Conservation (phyloP, 306 rosid species). For the Purshia tridentata region DNA sequence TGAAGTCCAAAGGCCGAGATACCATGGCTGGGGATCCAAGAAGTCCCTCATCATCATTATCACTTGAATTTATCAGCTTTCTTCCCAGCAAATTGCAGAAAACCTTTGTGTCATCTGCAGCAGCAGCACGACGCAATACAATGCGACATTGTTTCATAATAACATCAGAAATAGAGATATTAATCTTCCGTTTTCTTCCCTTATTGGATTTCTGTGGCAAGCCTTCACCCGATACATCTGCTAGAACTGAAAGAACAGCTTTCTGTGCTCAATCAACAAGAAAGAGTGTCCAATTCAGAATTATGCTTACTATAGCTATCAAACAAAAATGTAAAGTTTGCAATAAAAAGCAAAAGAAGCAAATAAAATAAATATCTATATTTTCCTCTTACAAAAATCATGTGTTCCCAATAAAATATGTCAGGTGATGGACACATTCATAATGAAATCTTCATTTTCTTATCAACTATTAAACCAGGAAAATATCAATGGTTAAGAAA, state of each 20-base stretch:
- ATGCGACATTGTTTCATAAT: slow-evolving; percentile 89
- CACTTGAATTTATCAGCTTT: slow-evolving; percentile 76
- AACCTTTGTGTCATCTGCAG: slow-evolving; percentile 80
- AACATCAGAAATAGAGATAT: slow-evolving; percentile 64
- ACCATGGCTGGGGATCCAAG: slow-evolving; percentile 96
- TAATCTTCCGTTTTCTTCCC: slow-evolving; percentile 57
- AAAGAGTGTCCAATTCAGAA: slow-evolving; percentile 33
- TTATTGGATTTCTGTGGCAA: slow-evolving; percentile 53
- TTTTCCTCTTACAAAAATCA: not conserved
- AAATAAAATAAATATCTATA: too few relatives aligned
- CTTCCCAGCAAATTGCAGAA: slow-evolving; percentile 96
- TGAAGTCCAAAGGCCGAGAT: slow-evolving; percentile 89
- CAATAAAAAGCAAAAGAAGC: not conserved
- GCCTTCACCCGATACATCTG: slow-evolving; percentile 49
- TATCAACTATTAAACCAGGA: not conserved
- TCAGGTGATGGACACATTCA: not conserved
- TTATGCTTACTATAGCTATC: slow-evolving; percentile 13
- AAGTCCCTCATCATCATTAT: slow-evolving; percentile 97
- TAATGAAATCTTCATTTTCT: not conserved
- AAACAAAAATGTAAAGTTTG: slow-evolving; percentile 11
- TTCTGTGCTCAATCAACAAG: slow-evolving; percentile 66
- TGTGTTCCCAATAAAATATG: not conserved
- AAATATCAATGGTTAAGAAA: slow-evolving; percentile 8
- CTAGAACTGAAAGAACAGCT: slow-evolving; percentile 90
- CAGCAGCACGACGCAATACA: slow-evolving; percentile 83